Evolutionary conservation across 2,329 filamentous ascomycete species (phyloP).

Genomic region (Aspergillus sp.): DNA sequence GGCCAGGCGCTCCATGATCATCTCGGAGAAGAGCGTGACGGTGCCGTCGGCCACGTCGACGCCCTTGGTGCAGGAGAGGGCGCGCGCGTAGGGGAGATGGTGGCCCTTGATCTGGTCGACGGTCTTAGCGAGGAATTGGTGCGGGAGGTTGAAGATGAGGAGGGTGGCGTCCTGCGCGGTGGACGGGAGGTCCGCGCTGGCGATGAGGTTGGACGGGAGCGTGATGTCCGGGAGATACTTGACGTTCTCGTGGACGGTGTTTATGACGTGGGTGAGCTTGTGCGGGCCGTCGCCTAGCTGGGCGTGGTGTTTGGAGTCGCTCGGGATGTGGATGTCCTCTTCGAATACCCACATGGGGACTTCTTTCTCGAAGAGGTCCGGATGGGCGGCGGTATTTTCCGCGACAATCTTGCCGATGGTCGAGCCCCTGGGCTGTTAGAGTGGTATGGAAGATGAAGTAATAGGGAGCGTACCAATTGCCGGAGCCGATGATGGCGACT

Average conservation of each 20-base stretch:
- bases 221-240: constrained; percentile 86
- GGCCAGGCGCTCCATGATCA: constrained; percentile 78
- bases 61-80: constrained; percentile 93
- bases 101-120: constrained; percentile 74
- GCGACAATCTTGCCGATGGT: constrained; percentile 94
- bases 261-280: constrained; percentile 86
- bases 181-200: constrained; percentile 46
- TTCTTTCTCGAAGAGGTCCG: constrained; percentile 74
- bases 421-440: constrained; percentile 65
- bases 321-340: constrained; percentile 74
- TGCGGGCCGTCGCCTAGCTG: constrained; percentile 62
- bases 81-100: constrained; percentile 81
- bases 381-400: constrained; percentile 75
- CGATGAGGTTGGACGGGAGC: constrained; percentile 65
- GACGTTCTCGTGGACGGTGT: constrained; percentile 86
- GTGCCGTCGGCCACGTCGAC: constrained; percentile 81
- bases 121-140: constrained; percentile 50
- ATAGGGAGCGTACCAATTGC: constrained; percentile 71
- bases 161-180: constrained; percentile 78
- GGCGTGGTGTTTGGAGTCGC: constrained; percentile 69
- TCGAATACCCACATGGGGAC: constrained; percentile 46
- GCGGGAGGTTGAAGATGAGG: constrained; percentile 90
- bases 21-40: constrained; percentile 83
- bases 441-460: background rate
- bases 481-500: constrained; percentile 78